Percentiles rank a stretch among this genome's conserved stretches.
Conservation (phyloP, 495 filamentous ascomycete genomes). For the Aspergillus baeticus region DNA sequence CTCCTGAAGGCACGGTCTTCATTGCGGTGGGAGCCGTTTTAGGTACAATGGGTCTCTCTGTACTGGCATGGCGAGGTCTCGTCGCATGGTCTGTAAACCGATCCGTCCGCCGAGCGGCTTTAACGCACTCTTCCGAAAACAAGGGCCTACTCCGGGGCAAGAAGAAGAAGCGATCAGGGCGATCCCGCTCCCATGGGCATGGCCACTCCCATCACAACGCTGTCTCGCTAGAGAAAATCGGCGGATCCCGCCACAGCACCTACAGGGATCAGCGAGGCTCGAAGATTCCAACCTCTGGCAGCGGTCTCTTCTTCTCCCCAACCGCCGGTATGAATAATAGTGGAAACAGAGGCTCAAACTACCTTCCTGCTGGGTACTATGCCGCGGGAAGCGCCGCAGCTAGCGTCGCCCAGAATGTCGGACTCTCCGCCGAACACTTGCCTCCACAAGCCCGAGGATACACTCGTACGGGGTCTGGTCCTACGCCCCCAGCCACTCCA, state of each 20-base stretch:
- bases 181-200: conserved; percentile 10
- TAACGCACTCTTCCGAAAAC: conserved; percentile 67
- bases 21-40: conserved; percentile 89
- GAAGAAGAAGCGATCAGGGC: conserved; percentile 44
- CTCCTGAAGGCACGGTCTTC: conserved; percentile 94
- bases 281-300: conserved; percentile 49
- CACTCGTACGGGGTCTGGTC: conserved; percentile 45
- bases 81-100: conserved; percentile 92
- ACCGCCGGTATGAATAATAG: conserved; percentile 61
- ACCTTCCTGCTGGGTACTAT: conserved; percentile 93
- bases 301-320: conserved; percentile 88
- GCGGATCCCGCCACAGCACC: conserved; percentile 34
- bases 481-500: conserved; percentile 71
- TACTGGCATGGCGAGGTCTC: conserved; percentile 84
- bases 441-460: conserved; percentile 30
- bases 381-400: conserved; percentile 61
- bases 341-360: conserved; percentile 61
- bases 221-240: conserved; percentile 57
- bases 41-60: conserved; percentile 72
- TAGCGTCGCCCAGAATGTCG: conserved; percentile 29
- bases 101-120: conserved; percentile 74
- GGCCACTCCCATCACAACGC: conserved; percentile 42
- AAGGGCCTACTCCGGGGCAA: conserved; percentile 62
- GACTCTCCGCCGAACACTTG: conserved; percentile 13
- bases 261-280: conserved; percentile 41